phyloP scores from a whole-genome alignment of 495 filamentous ascomycete species.

The Xylaria sp. region DNA sequence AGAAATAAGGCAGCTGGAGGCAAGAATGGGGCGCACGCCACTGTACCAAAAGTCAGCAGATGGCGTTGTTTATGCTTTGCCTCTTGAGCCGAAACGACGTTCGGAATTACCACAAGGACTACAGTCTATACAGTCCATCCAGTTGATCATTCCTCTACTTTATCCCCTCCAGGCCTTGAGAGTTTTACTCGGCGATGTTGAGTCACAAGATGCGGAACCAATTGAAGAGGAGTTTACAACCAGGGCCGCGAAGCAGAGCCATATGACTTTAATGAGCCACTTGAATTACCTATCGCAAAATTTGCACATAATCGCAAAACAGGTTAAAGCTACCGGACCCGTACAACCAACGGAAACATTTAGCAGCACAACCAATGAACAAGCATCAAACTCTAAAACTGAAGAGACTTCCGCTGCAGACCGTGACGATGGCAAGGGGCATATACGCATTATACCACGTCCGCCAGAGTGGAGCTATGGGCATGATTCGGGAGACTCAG shows the following conservation, averaged over 20 bases:
- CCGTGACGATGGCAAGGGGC: conserved; percentile 58
- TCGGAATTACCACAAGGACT: conserved; percentile 67
- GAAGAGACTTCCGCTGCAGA: conserved; percentile 22
- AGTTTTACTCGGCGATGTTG: conserved; percentile 69
- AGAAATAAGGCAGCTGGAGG: conserved; percentile 78
- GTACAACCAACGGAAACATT: not conserved
- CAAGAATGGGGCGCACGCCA: conserved; percentile 73
- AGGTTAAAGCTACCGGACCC: conserved; percentile 32
- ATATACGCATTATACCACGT: conserved; percentile 78
- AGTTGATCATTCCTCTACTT: conserved; percentile 71
- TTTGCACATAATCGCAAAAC: conserved; percentile 71
- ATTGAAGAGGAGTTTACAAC: conserved; percentile 71
- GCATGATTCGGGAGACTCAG: conserved; percentile 52
- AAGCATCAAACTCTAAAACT: conserved; percentile 4
- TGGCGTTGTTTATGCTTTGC: conserved; percentile 73
- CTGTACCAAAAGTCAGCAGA: conserved; percentile 75
- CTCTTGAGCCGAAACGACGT: conserved; percentile 71
- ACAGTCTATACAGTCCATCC: conserved; percentile 67
- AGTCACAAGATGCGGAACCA: conserved; percentile 62
- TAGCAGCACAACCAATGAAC: not conserved
- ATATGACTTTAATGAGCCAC: conserved; percentile 73
- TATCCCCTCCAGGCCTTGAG: conserved; percentile 77
- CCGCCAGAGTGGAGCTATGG: conserved; percentile 80
- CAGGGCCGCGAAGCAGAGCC: conserved; percentile 61
- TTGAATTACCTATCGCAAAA: conserved; percentile 81